Evolutionary conservation across 2,329 filamentous ascomycete genomes (phyloP), one percentile per base, ranked within the genome.

Genomic region (Fusarium tuaranense): DNA sequence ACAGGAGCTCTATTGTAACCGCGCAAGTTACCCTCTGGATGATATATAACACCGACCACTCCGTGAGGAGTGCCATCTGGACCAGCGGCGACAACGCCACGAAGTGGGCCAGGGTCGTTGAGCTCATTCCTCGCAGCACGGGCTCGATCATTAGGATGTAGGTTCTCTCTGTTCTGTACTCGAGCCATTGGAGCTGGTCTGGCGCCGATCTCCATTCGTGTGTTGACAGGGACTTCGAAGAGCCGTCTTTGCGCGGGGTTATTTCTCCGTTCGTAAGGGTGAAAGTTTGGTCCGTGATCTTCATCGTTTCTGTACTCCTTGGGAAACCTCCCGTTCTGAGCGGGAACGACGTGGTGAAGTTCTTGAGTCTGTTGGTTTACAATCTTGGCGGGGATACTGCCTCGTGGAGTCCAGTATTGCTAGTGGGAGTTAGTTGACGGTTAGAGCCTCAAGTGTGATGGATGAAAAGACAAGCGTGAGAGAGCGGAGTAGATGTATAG

Each of bases 341-440:
- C 2, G 4, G 32, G 4, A 4, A 12, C 0, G 5, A 44, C 32
- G 20, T 60, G 30, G 20, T 18, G 9, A 41, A 59, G 39, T 18
- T 59, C 64, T 27, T 13, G 16, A 7, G 41, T 27, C 36, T 67
- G 59, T 0, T 34, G 7, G 0, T 62, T 44, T 0, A 70, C 67
- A 0, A 12, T 38, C 13, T 34, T 63, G 2, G 44, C 30, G 7
- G 69, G 67, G 2, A 70, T 7, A 2, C 27, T 7, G 7, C 67
- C 67, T 0, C 59, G 44, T 0, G 59, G 59, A 16, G 59, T 70
- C 4, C 20, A 60, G 44, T 67, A 69, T 70, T 71, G 69, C 67
- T 71, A 9, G 34, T 14, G 13, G 13, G 34, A 36, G 34, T 14
- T 7, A 36, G 34, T 36, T 36, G 4, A 36, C 13, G 16, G 34